Evolutionary conservation across 495 filamentous ascomycete genomes (phyloP).

Genomic region (Penicillium subrubescens): DNA sequence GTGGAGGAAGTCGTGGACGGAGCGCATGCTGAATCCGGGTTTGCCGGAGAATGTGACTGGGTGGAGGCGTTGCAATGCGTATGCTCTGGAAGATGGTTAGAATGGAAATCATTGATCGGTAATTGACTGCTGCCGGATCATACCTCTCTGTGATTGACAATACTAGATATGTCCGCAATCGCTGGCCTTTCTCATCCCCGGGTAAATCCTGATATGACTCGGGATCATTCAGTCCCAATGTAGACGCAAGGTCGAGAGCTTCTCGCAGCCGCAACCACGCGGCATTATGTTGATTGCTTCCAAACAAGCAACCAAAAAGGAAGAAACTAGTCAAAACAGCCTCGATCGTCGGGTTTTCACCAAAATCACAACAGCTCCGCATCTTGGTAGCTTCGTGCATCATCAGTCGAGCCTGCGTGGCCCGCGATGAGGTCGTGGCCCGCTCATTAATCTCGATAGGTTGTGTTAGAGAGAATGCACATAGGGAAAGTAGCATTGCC

Average conservation of each 20-base stretch:
- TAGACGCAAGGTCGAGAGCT: slow-evolving; percentile 58
- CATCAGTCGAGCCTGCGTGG: slow-evolving; percentile 58
- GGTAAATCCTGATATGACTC: slow-evolving; percentile 48
- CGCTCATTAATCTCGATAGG: slow-evolving; percentile 62
- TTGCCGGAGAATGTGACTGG: slow-evolving; percentile 44
- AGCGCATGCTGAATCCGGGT: slow-evolving; percentile 40
- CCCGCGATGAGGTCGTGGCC: slow-evolving; percentile 45
- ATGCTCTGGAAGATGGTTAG: slow-evolving; percentile 51
- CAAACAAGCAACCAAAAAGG: slow-evolving; percentile 74
- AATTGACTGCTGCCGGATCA: not conserved
- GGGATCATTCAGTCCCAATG: slow-evolving; percentile 60
- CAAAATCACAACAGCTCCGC: slow-evolving; percentile 73
- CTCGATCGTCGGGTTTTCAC: slow-evolving; percentile 69
- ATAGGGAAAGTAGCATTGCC: slow-evolving; percentile 69
- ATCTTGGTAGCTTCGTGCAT: slow-evolving; percentile 78
- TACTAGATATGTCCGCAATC: slow-evolving; percentile 55
- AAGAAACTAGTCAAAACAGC: slow-evolving; percentile 79
- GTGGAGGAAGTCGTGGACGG: slow-evolving; percentile 43
- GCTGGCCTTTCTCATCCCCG: slow-evolving; percentile 47
- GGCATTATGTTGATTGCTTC: slow-evolving; percentile 58
- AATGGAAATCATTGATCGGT: not conserved
- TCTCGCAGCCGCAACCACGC: slow-evolving; percentile 64
- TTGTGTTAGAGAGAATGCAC: slow-evolving; percentile 83
- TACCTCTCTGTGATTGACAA: slow-evolving; percentile 62
- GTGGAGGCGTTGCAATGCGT: slow-evolving; percentile 66